Evolutionary conservation across 768 basidiomycete species (phyloP).

Genomic region (Fomitopsis serialis): DNA sequence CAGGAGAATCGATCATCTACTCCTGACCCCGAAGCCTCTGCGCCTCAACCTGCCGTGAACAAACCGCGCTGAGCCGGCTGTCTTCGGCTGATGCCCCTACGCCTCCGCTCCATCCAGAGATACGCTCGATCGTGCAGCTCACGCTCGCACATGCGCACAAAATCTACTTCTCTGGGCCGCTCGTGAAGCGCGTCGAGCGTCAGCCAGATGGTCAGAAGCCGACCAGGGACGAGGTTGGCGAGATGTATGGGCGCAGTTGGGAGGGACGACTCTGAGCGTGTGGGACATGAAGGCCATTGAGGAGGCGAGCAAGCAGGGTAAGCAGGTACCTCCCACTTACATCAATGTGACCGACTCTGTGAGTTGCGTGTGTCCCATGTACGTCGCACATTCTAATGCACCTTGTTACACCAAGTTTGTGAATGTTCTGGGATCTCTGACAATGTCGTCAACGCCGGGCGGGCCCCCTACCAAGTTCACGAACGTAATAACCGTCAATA

Average conservation of each 20-base stretch:
- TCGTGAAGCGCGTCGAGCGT: constrained; percentile 73
- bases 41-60: constrained; percentile 4
- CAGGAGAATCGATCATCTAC: not conserved
- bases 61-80: constrained; percentile 3
- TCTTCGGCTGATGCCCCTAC: constrained; percentile 11
- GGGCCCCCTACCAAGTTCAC: constrained; percentile 53
- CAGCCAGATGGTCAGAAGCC: constrained; percentile 69
- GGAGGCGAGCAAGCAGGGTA: constrained; percentile 74
- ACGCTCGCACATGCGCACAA: constrained; percentile 77
- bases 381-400: constrained; percentile 1
- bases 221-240: constrained; percentile 74
- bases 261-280: constrained; percentile 82
- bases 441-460: constrained; percentile 48
- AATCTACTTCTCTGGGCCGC: constrained; percentile 82
- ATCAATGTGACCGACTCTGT: constrained; percentile 87
- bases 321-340: constrained; percentile 82
- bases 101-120: constrained; percentile 64
- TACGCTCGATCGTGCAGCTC: constrained; percentile 71
- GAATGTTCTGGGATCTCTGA: constrained; percentile 71
- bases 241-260: constrained; percentile 86
- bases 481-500: constrained; percentile 88
- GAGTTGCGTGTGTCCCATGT: constrained; percentile 28
- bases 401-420: constrained; percentile 48
- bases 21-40: constrained; percentile 6
- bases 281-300: constrained; percentile 92